Evolutionary conservation across 2,329 filamentous ascomycete genomes (phyloP).

Genomic region (Calonectria hawksworthii): DNA sequence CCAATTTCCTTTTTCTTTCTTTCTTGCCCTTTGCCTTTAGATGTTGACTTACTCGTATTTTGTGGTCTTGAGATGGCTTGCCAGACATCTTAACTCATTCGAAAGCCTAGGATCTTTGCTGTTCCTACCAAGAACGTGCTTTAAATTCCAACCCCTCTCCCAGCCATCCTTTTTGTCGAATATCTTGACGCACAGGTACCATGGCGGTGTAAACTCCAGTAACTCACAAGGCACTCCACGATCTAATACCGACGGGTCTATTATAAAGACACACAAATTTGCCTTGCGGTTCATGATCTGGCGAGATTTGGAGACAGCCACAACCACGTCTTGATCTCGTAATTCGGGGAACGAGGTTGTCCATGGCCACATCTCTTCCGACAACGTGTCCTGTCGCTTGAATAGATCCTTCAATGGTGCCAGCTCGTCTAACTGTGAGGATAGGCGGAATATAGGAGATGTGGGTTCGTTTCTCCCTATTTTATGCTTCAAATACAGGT

Average conservation of each 20-base stretch:
- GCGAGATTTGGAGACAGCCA: neutral
- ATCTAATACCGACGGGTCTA: neutral
- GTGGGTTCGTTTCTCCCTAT: constrained; percentile 11
- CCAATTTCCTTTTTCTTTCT: neutral
- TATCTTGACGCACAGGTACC: neutral
- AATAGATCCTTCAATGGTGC: neutral
- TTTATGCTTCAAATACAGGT: constrained; percentile 8
- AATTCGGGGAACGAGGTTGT: neutral
- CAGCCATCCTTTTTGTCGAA: constrained; percentile 1
- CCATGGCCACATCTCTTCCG: constrained; percentile 1
- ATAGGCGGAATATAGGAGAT: constrained; percentile 3
- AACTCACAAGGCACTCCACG: neutral
- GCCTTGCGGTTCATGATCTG: neutral
- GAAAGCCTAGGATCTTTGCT: neutral
- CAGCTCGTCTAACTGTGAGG: neutral
- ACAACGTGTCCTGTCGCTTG: neutral
- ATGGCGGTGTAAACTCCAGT: neutral
- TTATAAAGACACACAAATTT: constrained; percentile 3
- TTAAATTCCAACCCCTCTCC: constrained; percentile 11
- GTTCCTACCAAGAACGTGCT: neutral
- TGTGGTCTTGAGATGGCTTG: neutral
- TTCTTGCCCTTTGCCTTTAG: neutral
- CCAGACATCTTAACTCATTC: neutral
- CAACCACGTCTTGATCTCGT: neutral
- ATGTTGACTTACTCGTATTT: neutral